These are phyloP conservation scores for Penium margaritaceum DNA, from an alignment of 139 green algal genomes.

Conservation along the genomic window DNA sequence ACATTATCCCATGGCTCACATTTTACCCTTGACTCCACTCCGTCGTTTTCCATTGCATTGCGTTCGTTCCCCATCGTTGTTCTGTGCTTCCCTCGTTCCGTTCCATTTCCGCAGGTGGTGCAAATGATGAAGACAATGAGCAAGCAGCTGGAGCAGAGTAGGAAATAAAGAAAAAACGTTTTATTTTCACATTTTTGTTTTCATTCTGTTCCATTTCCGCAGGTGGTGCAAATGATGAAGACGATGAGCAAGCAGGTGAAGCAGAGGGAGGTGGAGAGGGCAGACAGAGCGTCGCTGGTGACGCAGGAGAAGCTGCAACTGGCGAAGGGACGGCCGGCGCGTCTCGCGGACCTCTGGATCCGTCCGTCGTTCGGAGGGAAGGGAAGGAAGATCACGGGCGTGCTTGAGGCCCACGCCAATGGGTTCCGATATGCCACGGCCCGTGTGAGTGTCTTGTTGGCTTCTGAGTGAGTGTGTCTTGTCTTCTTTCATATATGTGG, in stretches of 20 bases:
- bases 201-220: no score
- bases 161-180: no score
- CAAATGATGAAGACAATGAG: slow-evolving; percentile 86
- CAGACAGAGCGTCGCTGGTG: slow-evolving; percentile 87
- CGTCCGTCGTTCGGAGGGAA: slow-evolving; percentile 75
- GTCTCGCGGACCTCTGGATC: slow-evolving; percentile 86
- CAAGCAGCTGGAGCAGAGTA: slow-evolving; percentile 58
- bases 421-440: slow-evolving; percentile 80
- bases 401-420: slow-evolving; percentile 88
- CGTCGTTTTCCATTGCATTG: no score
- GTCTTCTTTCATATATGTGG: no score
- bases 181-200: no score
- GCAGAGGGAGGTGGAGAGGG: slow-evolving; percentile 79
- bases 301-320: slow-evolving; percentile 82
- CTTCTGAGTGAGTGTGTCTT: no score
- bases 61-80: no score
- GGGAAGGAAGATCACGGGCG: slow-evolving; percentile 80
- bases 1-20: no score
- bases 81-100: no score
- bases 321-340: slow-evolving; percentile 45
- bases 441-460: slow-evolving; percentile 3
- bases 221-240: slow-evolving; percentile 85
- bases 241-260: slow-evolving; percentile 66
- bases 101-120: slow-evolving; percentile 60
- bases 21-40: no score